A percentile compares a stretch with the other conserved stretches of the same genome.
These are phyloP conservation scores for Leccinum arenicola DNA, from an alignment of 768 basidiomycete genomes.

Conservation along the genomic window DNA sequence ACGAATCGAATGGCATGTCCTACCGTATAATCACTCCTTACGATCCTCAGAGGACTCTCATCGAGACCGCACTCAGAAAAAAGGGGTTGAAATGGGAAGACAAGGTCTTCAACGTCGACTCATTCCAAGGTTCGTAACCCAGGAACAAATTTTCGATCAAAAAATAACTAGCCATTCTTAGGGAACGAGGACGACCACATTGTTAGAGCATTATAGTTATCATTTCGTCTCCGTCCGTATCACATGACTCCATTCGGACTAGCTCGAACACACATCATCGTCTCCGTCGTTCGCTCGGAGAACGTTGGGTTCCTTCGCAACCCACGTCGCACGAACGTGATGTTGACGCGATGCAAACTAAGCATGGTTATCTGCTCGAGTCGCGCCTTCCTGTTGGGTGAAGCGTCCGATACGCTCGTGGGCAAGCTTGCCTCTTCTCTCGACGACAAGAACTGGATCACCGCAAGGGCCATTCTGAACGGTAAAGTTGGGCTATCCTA, in stretches of 20 bases:
- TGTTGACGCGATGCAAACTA: conserved; percentile 74
- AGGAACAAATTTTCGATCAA: not conserved
- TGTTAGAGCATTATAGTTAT: no score
- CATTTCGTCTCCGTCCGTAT: no score
- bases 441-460: conserved; percentile 14
- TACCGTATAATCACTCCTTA: conserved; percentile 80
- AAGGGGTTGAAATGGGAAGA: conserved; percentile 54
- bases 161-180: conserved; percentile 27
- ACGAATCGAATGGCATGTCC: conserved; percentile 42
- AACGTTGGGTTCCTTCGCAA: conserved; percentile 64
- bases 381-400: conserved; percentile 26
- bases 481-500: not conserved
- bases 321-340: conserved; percentile 73
- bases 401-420: conserved; percentile 22
- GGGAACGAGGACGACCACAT: conserved; percentile 80
- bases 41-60: conserved; percentile 58
- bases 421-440: conserved; percentile 23
- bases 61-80: conserved; percentile 54
- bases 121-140: conserved; percentile 66
- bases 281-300: conserved; percentile 64
- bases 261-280: no score
- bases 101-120: conserved; percentile 75
- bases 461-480: not conserved
- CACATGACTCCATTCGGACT: no score
- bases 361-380: conserved; percentile 74